Conservation (phyloP, 1,284 basidiomycete species). For the Sporisorium sorghi region DNA sequence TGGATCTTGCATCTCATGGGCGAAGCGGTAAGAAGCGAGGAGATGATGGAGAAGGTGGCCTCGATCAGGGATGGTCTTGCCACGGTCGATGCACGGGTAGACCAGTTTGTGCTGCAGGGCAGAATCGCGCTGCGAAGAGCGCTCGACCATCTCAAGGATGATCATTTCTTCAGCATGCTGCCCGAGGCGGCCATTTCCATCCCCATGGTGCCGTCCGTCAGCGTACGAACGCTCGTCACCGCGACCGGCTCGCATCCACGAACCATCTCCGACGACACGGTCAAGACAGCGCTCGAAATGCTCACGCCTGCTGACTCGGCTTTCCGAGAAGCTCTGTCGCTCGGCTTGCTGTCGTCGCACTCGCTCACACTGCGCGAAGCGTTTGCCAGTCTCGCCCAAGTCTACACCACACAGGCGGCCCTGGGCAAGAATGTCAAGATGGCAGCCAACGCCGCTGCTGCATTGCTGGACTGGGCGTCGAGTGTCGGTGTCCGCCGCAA, state of each 20-base stretch:
- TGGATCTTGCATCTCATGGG: constrained; percentile 53
- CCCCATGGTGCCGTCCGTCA: constrained; percentile 53
- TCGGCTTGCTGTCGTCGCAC: constrained; percentile 37
- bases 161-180: constrained; percentile 61
- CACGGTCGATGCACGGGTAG: constrained; percentile 26
- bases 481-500: constrained; percentile 51
- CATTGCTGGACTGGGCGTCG: constrained; percentile 41
- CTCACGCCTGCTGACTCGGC: constrained; percentile 41
- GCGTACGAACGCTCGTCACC: constrained; percentile 35
- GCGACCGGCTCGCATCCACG: constrained; percentile 16
- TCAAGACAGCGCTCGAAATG: constrained; percentile 40
- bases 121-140: constrained; percentile 47
- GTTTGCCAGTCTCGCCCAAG: constrained; percentile 44
- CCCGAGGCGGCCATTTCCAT: constrained; percentile 61
- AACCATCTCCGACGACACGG: constrained; percentile 44
- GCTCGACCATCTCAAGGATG: constrained; percentile 48
- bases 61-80: constrained; percentile 30
- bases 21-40: constrained; percentile 31
- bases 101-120: constrained; percentile 47
- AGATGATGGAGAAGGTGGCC: constrained; percentile 43
- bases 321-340: constrained; percentile 45
- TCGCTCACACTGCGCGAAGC: constrained; percentile 46
- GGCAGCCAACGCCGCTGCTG: constrained; percentile 46
- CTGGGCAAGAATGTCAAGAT: constrained; percentile 46
- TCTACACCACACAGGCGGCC: constrained; percentile 47